These are phyloP conservation scores for Trypanosoma cruzi DNA, from an alignment of 208 protist genomes.

Conservation along the genomic window DNA sequence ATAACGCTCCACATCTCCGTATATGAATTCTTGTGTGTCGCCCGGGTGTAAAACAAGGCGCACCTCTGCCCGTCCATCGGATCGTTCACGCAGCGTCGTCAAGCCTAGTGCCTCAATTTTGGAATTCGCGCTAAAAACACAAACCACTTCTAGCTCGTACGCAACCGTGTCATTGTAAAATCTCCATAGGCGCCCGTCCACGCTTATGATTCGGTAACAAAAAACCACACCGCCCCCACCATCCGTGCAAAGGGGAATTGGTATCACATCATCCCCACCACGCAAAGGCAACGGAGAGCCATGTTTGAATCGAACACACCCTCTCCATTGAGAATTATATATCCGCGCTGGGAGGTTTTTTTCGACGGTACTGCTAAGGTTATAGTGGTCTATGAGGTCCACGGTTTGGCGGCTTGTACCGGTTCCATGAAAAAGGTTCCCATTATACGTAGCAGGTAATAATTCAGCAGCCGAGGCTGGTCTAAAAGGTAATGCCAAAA, in stretches of 20 bases:
- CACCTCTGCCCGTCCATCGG: not conserved
- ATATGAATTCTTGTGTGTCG: conserved; percentile 13
- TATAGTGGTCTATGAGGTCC: not conserved
- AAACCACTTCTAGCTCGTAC: conserved; percentile 22
- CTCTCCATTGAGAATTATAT: conserved; percentile 15
- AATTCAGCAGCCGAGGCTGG: not conserved
- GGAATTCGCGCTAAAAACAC: conserved; percentile 1
- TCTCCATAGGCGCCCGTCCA: conserved; percentile 5
- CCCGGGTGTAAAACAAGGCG: conserved; percentile 16
- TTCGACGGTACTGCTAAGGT: not conserved
- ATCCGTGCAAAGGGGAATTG: not conserved
- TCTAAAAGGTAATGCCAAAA: not conserved
- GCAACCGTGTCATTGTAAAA: conserved; percentile 33
- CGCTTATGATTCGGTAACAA: conserved; percentile 9
- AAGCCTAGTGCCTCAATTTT: not conserved
- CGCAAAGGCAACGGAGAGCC: conserved; percentile 4
- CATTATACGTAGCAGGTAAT: not conserved
- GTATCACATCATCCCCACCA: conserved; percentile 11
- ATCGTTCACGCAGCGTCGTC: conserved; percentile 3
- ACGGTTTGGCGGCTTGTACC: not conserved
- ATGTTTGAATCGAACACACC: conserved; percentile 15
- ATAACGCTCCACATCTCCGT: not conserved
- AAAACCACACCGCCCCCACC: conserved; percentile 1
- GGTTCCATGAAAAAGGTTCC: not conserved
- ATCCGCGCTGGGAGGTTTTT: not conserved